Conservation (phyloP, 371 early-diverging fungal species). For the Mortierella sp. region DNA sequence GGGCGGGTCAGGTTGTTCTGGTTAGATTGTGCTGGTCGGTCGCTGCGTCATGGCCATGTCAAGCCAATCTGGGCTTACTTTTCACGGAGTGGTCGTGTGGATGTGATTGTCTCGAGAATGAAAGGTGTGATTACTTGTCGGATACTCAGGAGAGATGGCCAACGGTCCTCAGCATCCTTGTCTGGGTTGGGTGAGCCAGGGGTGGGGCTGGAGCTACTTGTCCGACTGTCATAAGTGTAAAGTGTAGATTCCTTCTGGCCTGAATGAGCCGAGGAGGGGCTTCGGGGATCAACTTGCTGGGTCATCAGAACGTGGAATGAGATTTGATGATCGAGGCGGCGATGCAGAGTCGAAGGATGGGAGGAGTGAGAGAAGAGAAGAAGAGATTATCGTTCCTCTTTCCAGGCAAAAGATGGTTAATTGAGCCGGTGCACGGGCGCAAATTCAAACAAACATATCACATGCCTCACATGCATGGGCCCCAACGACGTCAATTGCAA, state of each 20-base stretch:
- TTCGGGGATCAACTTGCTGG: conserved; percentile 27
- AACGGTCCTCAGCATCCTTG: conserved; percentile 4
- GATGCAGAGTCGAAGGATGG: neutral
- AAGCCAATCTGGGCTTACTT: conserved; percentile 18
- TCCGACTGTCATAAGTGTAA: conserved; percentile 10
- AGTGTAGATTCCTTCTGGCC: conserved; percentile 9
- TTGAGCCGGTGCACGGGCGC: too few species aligned
- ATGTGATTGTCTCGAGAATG: conserved; percentile 18
- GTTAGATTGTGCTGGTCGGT: too few species aligned
- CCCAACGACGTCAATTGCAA: too few species aligned
- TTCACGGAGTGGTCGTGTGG: conserved; percentile 26
- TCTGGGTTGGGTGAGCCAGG: neutral
- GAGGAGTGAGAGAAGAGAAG: neutral
- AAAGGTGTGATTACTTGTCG: conserved; percentile 30
- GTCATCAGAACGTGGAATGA: conserved; percentile 14
- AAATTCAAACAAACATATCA: too few species aligned
- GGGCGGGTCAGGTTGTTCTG: neutral
- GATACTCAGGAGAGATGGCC: conserved; percentile 30
- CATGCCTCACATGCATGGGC: too few species aligned
- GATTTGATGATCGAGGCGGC: neutral
- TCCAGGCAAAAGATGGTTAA: too few species aligned
- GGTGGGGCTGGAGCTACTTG: neutral
- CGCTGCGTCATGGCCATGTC: conserved; percentile 1
- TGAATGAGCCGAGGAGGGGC: conserved; percentile 15
- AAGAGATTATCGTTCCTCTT: too few species aligned